Evolutionary conservation across 2,329 filamentous ascomycete species (phyloP).

Genomic region (Trichophyton equinum): DNA sequence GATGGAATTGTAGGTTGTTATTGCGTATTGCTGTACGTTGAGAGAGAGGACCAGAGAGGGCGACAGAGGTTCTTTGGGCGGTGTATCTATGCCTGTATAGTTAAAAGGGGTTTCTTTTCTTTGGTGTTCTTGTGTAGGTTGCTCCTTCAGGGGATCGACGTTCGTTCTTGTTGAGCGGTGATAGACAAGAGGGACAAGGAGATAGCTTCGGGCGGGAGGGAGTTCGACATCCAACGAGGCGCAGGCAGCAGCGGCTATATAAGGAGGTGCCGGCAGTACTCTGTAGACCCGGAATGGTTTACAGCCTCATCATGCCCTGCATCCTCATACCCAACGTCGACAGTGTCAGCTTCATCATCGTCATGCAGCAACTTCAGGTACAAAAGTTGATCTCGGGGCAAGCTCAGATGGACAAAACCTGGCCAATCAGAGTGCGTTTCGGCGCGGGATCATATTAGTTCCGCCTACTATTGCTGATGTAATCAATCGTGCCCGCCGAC

Average conservation of each 20-base stretch:
- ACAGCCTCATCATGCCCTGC: conserved; percentile 3
- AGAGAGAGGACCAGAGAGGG: neutral
- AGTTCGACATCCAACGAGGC: neutral
- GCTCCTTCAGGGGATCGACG: neutral
- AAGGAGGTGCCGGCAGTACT: neutral
- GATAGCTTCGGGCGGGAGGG: neutral
- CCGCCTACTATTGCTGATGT: neutral
- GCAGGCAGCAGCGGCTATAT: neutral
- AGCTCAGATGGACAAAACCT: neutral
- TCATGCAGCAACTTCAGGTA: neutral
- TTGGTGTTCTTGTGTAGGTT: neutral
- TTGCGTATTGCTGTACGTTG: neutral
- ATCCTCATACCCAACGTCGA: neutral
- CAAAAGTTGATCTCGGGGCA: neutral
- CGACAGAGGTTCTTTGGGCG: neutral
- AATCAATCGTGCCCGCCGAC: neutral
- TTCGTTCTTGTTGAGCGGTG: neutral
- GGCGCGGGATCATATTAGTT: neutral
- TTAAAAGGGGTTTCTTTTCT: neutral
- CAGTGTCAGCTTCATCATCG: neutral
- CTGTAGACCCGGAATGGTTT: neutral
- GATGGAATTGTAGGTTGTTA: neutral
- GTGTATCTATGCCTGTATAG: neutral
- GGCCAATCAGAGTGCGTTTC: neutral
- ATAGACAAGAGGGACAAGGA: neutral